phyloP scores from a whole-genome alignment of 345 rosid genomes.

The Arabidopsis arenosa region DNA sequence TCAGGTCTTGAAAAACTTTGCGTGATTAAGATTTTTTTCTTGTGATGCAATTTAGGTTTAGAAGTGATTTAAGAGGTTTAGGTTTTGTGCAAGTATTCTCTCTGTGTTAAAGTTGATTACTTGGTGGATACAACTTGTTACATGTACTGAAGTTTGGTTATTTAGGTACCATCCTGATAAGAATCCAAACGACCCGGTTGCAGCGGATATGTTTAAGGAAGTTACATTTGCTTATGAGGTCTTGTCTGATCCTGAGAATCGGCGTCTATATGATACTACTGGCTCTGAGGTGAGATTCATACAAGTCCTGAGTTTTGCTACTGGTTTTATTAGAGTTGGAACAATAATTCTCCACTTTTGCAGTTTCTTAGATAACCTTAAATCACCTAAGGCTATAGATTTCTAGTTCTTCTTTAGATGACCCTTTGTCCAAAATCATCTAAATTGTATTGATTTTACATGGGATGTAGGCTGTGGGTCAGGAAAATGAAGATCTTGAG shows the following conservation, averaged over 20 bases:
- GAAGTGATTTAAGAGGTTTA: background rate
- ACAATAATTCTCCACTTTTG: background rate
- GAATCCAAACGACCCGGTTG: constrained; percentile 87
- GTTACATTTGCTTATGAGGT: constrained; percentile 85
- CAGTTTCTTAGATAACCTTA: background rate
- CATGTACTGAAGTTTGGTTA: background rate
- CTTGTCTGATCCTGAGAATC: constrained; percentile 86
- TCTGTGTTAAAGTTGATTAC: background rate
- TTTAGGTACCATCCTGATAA: constrained; percentile 98
- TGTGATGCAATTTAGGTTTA: background rate
- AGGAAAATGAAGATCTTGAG: constrained; percentile 86
- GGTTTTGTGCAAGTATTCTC: background rate
- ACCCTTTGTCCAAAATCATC: background rate
- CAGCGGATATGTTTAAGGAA: constrained; percentile 90
- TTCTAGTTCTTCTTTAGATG: constrained; percentile 1
- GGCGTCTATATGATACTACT: constrained; percentile 80
- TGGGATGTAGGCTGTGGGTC: constrained; percentile 66
- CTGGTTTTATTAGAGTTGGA: constrained; percentile 1
- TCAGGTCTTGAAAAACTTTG: constrained; percentile 53
- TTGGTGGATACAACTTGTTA: background rate
- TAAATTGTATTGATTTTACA: background rate
- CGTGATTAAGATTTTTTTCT: background rate
- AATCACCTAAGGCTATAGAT: background rate
- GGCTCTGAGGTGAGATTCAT: constrained; percentile 81
- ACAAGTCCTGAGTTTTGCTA: constrained; percentile 1